Base-by-base conservation (phyloP, 345 rosid genomes). In the Odontarrhena argentea region DNA sequence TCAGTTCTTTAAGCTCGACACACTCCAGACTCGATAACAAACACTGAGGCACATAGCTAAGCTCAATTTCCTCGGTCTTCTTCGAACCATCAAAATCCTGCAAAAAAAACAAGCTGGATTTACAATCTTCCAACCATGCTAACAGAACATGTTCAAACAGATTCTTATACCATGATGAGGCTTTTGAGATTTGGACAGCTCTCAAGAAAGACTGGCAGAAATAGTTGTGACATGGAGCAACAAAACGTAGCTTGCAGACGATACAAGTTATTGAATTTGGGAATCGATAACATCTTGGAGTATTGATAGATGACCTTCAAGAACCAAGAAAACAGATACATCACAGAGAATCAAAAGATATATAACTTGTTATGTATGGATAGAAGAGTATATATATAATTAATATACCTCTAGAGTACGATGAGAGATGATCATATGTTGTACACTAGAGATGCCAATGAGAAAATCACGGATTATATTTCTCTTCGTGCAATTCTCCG, bases 401-500 rank as follows among this genome's bases (percentile, higher is more conserved):
- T 25, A 30, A 18, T 9, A 10, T 44, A 69, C 74, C 74, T 43
- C 37, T 0, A 61, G 15, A 50, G 62, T 43, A 9, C 0, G 9
- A 1, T 9, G 9, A 70, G 55, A 52, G 38, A 61, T 52, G 40
- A 24, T 43, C 74, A 70, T 52, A 55, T 7, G 61, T 14, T 32
- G 61, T 24, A 44, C 74, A 25, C 48, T 13, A 35, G 55, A 61
- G 0, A 70, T 15, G 1, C 13, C 32, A 0, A 1, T 10, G 4
- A 70, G n/a, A 70, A 70, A 61, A 24, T 50, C 45, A 22, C 60
- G 15, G 32, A 60, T 32, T 5, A 47, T n/a, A 51, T 41, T 24
- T 15, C 46, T 36, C 63, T 46, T 54, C 0, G 0, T 52, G 3
- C 28, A 6, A 22, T 24, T 9, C 37, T 25, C 40, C 0, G 2